Evolutionary conservation across 2,329 filamentous ascomycete species (phyloP).

Genomic region (Simplicillium sp.): DNA sequence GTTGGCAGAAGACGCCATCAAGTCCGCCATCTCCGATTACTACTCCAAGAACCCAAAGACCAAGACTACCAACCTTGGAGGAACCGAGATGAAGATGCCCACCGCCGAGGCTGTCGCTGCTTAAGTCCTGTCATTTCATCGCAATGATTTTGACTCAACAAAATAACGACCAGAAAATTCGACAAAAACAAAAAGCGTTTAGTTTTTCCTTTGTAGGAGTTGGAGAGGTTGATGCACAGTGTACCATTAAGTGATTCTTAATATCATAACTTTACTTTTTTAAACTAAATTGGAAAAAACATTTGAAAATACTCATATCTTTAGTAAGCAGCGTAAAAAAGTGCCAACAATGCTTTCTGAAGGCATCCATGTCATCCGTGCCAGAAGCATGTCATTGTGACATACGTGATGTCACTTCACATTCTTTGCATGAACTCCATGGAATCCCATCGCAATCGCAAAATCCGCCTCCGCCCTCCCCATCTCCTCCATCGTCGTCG

Average conservation of each 20-base stretch:
- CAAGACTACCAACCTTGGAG: constrained; percentile 64
- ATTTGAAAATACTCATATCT: no score
- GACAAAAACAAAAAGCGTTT: not conserved
- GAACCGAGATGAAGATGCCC: constrained; percentile 44
- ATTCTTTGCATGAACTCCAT: constrained; percentile 48
- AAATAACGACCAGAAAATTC: not conserved
- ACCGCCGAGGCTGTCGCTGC: constrained; percentile 27
- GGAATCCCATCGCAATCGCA: constrained; percentile 54
- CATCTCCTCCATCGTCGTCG: constrained; percentile 51
- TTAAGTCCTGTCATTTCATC: not conserved
- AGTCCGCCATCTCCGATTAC: constrained; percentile 82
- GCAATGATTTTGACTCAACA: not conserved
- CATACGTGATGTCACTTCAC: no score
- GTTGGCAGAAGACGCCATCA: constrained; percentile 86
- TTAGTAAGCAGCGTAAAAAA: no score
- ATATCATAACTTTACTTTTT: no score
- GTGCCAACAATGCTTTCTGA: no score
- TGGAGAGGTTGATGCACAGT: no score
- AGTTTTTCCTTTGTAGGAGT: not conserved
- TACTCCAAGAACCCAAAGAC: constrained; percentile 59
- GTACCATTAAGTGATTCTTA: no score
- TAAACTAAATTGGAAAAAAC: no score
- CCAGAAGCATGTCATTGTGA: no score
- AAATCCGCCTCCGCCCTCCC: constrained; percentile 54
- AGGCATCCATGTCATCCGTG: no score